Evolutionary conservation across 2,329 filamentous ascomycete genomes (phyloP), one percentile per base, ranked within the genome.

Genomic region (Albifimbria verrucaria): DNA sequence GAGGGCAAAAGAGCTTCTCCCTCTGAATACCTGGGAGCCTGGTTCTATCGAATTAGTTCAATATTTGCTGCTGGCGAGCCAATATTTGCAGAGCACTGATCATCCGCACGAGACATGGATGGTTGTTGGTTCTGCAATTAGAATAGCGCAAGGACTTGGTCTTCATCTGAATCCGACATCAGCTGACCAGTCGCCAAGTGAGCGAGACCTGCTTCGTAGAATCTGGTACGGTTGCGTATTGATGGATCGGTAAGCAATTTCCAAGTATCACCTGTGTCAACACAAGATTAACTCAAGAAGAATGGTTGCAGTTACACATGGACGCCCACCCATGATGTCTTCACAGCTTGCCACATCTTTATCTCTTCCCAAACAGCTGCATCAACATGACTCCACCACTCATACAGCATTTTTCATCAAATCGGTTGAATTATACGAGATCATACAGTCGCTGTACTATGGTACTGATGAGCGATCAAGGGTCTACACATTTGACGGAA

Each of bases 91-190:
- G 43, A 76, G 77, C 45, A 78, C 77, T 0, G 71, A 76, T 12
- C 71, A 71, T 6, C 71, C 74, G 0, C 73, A 78, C 53, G 72
- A 77, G 52, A 78, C 74, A 2, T 80, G 77, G 77, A 77, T 79
- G 62, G 69, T 75, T 4, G 72, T 76, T 0, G 76, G 76, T 0
- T 64, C 74, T 4, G 76, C 75, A 0, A 70, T 78, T 17, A 67
- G 76, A 1, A 77, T 72, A 17, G 77, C 77, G 0, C 74, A 79
- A 48, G 73, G 75, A 0, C 52, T 79, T 3, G 77, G 75, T 0
- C 59, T 79, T 24, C 75, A 79, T 48, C 59, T 77, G 3, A 66
- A 70, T 0, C 70, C 76, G 39, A 74, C 72, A 0, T 65, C 67
- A 0, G 63, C 64, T 1, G 54, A 58, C 11, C 56, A 57, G 1